Evolutionary conservation across 1,139 yeast genomes (phyloP), one percentile per base, ranked within the genome.

Genomic region (Blastobotrys buckinghamii): DNA sequence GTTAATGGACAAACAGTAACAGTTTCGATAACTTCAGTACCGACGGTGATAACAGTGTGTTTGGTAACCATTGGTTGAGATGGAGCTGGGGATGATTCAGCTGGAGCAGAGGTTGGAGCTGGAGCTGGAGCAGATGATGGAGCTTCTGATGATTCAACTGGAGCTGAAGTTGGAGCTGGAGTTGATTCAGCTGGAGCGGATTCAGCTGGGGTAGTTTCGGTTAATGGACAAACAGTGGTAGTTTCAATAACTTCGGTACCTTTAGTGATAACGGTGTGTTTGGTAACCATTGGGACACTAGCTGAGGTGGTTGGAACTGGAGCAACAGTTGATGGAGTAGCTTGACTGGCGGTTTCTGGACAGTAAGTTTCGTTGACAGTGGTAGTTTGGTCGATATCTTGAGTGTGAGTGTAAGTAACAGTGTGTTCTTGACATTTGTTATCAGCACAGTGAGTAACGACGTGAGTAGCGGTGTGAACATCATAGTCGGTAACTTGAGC

Each of bases 1-100:
- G 56, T 45, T 50, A 50, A 44, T 46, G 56, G 56, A 51, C 56
- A 53, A 36, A 51, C 49, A 34, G 55, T 51, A 44, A 51, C 47
- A 42, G 55, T 54, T 39, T 45, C 48, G 48, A 49, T 48, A 40
- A 52, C 56, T 30, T 45, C 47, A 29, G 47, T 37, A 16, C 50
- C 54, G 33, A 49, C 36, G 43, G 53, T 51, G 46, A 50, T 39
- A 27, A 46, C 47, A 44, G 49, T 52, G 41, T 39, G 42, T 48
- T 49, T 49, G 50, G 56, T 53, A 26, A 51, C 49, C 17, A 35
- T 48, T 40, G 46, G 41, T 48, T 40, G 46, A 36, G 24, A 22
- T 7, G 7, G 4, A 4, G 24, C 24, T 22, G 7, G 50, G 4
- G 41, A 12, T 7, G 16, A 24, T 41, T 53, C 47, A 22, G 43